Conservation (phyloP, 306 rosid species). For the Glycine soja region DNA sequence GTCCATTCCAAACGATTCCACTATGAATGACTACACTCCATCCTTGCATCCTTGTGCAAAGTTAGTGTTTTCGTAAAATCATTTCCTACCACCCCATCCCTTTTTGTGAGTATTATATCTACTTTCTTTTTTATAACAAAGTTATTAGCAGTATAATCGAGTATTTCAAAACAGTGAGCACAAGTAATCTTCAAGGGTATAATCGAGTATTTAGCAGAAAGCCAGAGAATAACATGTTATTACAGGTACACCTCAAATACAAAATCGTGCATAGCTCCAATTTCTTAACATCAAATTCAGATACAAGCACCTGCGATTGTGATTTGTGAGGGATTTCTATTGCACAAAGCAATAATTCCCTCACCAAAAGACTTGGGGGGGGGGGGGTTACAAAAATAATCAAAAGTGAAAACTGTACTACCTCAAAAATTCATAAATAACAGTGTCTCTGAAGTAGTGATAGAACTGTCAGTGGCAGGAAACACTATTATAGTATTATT, state of each 20-base stretch:
- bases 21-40: too few relatives aligned
- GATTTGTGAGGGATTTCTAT: background rate
- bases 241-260: background rate
- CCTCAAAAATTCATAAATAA: background rate
- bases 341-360: background rate
- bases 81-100: too few relatives aligned
- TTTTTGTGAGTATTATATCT: too few relatives aligned
- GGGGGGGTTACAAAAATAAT: too few relatives aligned
- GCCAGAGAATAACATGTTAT: background rate
- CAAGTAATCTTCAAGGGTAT: too few relatives aligned
- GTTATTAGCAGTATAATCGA: too few relatives aligned
- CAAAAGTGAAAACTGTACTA: slow-evolving; percentile 25
- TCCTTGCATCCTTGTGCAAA: too few relatives aligned
- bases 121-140: too few relatives aligned
- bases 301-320: background rate
- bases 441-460: slow-evolving; percentile 28
- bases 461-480: background rate
- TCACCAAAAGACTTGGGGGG: too few relatives aligned
- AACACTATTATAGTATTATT: background rate
- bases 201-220: background rate
- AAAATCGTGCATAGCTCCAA: background rate
- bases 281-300: background rate
- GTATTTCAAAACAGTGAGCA: too few relatives aligned
- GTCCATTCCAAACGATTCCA: too few relatives aligned
- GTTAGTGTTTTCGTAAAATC: too few relatives aligned